Base-by-base conservation (phyloP, 257 asterid species). In the Apocynum venetum region DNA sequence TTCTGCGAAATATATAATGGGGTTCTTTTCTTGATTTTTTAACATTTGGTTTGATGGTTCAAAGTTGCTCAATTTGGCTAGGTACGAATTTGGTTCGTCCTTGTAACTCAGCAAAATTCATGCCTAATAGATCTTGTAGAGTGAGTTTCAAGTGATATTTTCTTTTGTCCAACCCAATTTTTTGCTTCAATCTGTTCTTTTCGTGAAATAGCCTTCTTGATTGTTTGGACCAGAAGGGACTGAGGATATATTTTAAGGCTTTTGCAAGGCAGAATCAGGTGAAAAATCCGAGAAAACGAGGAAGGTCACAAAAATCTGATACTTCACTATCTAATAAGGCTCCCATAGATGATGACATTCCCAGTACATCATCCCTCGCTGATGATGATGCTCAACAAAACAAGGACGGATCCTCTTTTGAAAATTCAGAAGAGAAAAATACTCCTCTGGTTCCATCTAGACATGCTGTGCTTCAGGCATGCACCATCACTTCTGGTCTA, bases 391-490 rank as follows among this genome's bases (percentile, higher is more conserved):
- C 80, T 67, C 82, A 82, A 73, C 83, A 83, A 60, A 85, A 61
- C 56, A 84, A 79, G 71, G 56, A 64, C 35, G 73, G 49, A 43
- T 40, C 76, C 20, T 67, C 77, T 77, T 73, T 76, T 52, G 80
- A 53, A 67, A 65, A n/a, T 53, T 59, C 68, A 40, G 87, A 88
- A 75, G 88, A 73, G 77, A 76, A 81, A 84, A 79, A 53, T 66
- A 49, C 82, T 41, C 70, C 77, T 49, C 20, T 46, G 0, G 43
- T 80, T 76, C 90, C 97, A 55, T 89, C 97, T 70, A 83, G 97
- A 78, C 76, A 71, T 80, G 87, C 86, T 81, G 98, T 94, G 84
- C 96, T 94, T 84, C 93, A 79, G 82, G 96, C 98, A 20, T 94
- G 98, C 87, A 81, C 86, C 3, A 55, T 88, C 75, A 89, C 98